These are phyloP conservation scores for Dactylella cylindrospora DNA, from an alignment of 2,329 filamentous ascomycete species.

Conservation along the genomic window DNA sequence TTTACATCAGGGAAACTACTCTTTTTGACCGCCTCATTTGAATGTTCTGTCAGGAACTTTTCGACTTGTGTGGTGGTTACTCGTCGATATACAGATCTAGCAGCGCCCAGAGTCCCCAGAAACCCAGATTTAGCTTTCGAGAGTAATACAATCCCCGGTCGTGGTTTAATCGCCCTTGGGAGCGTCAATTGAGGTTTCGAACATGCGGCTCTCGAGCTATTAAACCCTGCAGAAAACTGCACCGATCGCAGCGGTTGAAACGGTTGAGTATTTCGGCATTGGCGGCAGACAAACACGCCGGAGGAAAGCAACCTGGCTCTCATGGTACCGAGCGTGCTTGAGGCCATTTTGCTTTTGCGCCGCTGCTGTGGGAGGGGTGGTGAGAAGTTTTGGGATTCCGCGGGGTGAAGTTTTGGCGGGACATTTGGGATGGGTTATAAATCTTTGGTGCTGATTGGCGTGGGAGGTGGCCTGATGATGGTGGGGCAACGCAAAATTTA, in stretches of 20 bases:
- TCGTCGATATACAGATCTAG: slow-evolving; percentile 20
- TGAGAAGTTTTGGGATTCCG: no score
- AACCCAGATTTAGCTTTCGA: slow-evolving; percentile 6
- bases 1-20: slow-evolving; percentile 60
- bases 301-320: slow-evolving; percentile 16
- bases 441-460: no score
- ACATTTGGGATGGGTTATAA: no score
- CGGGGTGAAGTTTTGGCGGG: no score
- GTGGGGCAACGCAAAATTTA: no score
- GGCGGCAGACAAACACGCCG: slow-evolving; percentile 20
- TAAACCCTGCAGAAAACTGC: slow-evolving; percentile 8
- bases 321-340: slow-evolving; percentile 16
- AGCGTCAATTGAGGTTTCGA: slow-evolving; percentile 15
- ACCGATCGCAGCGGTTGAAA: neutral
- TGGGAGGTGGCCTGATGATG: no score
- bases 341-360: no score
- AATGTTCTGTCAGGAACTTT: no score
- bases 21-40: slow-evolving; percentile 8
- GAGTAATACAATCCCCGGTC: neutral
- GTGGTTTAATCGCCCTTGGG: neutral
- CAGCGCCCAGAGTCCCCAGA: neutral
- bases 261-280: slow-evolving; percentile 25
- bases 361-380: no score
- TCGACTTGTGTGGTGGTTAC: slow-evolving; percentile 11
- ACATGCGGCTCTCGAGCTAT: slow-evolving; percentile 6